These are phyloP conservation scores for Adansonia gregorii DNA, from an alignment of 441 rosid genomes.

Conservation along the genomic window DNA sequence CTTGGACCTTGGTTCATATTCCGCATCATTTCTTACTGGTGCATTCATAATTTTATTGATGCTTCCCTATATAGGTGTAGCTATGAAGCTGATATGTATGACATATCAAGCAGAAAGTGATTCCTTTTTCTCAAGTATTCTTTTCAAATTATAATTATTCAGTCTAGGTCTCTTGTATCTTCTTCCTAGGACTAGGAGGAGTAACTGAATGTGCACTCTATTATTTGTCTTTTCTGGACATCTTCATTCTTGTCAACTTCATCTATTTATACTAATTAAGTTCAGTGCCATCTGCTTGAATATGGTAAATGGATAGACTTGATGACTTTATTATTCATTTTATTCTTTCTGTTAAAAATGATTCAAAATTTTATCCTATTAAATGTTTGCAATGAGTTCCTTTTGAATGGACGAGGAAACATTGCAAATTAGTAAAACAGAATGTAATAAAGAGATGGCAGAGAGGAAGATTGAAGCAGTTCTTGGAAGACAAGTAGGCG, in stretches of 20 bases:
- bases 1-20: slow-evolving; percentile 57
- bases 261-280: neutral
- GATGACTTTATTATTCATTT: neutral
- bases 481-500: too few relatives aligned
- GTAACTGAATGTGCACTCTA: neutral
- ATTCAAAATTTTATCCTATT: neutral
- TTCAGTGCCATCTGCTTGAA: neutral
- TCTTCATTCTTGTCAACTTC: neutral
- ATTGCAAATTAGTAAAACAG: too few relatives aligned
- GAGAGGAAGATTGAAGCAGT: too few relatives aligned
- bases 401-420: too few relatives aligned
- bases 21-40: slow-evolving; percentile 74
- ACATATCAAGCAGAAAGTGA: slow-evolving; percentile 70
- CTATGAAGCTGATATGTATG: slow-evolving; percentile 66
- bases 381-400: neutral
- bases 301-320: neutral
- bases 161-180: too few relatives aligned
- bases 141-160: neutral
- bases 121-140: neutral
- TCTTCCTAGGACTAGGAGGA: too few relatives aligned
- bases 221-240: neutral
- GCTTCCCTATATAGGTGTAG: slow-evolving; percentile 72
- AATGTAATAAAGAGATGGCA: too few relatives aligned
- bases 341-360: neutral
- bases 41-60: slow-evolving; percentile 67